Conservation (phyloP, 2,329 filamentous ascomycete species). For the Zelopaecilomyces penicillatus region DNA sequence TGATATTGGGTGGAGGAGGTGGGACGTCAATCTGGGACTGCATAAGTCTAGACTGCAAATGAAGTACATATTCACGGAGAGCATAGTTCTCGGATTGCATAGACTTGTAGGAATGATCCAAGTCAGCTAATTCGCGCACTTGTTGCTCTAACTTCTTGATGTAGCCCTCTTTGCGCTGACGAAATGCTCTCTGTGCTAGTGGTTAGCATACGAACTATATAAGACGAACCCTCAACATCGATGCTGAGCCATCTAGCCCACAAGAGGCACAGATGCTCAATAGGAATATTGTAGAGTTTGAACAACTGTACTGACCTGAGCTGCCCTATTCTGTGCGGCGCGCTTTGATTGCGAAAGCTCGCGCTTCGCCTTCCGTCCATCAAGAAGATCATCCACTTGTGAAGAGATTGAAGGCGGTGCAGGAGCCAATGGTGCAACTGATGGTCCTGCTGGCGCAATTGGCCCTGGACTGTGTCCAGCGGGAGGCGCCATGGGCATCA, state of each 20-base stretch:
- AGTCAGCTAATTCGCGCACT: constrained; percentile 67
- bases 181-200: constrained; percentile 71
- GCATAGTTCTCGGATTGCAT: constrained; percentile 84
- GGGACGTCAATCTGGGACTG: constrained; percentile 79
- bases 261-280: too few relatives aligned
- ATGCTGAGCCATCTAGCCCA: too few relatives aligned
- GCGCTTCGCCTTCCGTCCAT: constrained; percentile 72
- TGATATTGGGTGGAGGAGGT: constrained; percentile 71
- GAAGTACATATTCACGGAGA: constrained; percentile 85
- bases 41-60: constrained; percentile 76
- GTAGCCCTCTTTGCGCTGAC: constrained; percentile 94
- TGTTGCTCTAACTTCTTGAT: constrained; percentile 97
- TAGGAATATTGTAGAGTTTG: too few relatives aligned
- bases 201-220: background rate
- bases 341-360: constrained; percentile 94
- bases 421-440: constrained; percentile 21
- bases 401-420: constrained; percentile 18
- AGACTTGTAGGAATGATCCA: constrained; percentile 71
- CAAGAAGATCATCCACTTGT: constrained; percentile 14
- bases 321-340: constrained; percentile 91
- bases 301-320: constrained; percentile 60
- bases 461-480: constrained; percentile 22
- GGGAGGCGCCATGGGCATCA: constrained; percentile 30
- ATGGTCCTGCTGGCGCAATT: constrained; percentile 16
- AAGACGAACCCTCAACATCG: too few relatives aligned